Conservation (phyloP, 2,329 filamentous ascomycete genomes). For the Setomelanomma holmii region DNA sequence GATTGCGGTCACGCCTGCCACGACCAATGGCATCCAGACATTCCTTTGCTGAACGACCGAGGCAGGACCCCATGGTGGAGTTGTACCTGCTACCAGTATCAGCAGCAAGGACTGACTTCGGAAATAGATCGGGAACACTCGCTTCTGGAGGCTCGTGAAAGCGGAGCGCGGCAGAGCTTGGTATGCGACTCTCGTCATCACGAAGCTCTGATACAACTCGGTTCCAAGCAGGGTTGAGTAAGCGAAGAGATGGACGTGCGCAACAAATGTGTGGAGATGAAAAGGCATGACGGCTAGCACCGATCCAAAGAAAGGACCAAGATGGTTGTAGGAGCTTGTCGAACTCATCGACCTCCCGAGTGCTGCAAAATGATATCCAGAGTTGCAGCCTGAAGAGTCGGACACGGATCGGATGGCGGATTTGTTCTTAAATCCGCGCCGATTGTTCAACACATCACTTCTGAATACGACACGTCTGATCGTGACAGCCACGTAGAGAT, state of each 20-base stretch:
- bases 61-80: conserved; percentile 41
- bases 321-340: background rate
- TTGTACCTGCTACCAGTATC: conserved; percentile 42
- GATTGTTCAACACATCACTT: background rate
- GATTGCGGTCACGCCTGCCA: conserved; percentile 40
- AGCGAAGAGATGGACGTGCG: conserved; percentile 47
- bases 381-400: background rate
- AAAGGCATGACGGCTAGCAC: conserved; percentile 4
- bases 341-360: too few relatives aligned
- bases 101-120: conserved; percentile 46
- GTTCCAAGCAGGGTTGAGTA: conserved; percentile 52
- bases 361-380: too few relatives aligned
- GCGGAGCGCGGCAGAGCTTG: conserved; percentile 43
- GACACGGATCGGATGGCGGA: background rate
- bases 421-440: background rate
- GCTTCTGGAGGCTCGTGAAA: conserved; percentile 51
- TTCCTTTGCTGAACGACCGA: conserved; percentile 31
- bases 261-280: conserved; percentile 11
- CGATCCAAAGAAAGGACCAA: background rate
- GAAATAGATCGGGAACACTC: conserved; percentile 52
- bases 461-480: background rate
- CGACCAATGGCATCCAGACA: conserved; percentile 34
- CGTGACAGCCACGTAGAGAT: background rate
- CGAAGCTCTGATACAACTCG: conserved; percentile 51
- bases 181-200: conserved; percentile 51